Evolutionary conservation across 306 rosid species (phyloP).

Genomic region (Quercus suber): DNA sequence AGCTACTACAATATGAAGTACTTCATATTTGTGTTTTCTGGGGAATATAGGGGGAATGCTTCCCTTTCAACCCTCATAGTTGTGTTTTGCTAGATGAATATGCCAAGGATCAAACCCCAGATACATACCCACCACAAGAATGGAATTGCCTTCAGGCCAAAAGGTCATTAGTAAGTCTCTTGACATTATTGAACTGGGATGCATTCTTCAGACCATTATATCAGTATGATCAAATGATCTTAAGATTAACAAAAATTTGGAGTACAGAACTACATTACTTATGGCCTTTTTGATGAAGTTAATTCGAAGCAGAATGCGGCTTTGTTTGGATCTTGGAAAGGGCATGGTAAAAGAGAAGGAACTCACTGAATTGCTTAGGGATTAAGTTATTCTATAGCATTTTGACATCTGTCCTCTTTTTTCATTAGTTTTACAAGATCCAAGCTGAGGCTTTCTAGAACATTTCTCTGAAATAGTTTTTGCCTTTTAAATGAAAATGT

Average conservation of each 20-base stretch:
- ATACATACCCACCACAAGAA: too few relatives aligned
- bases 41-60: background rate
- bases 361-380: background rate
- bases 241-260: background rate
- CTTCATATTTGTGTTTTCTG: background rate
- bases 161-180: background rate
- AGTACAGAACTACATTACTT: background rate
- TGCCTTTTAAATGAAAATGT: background rate
- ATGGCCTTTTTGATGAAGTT: background rate
- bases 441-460: background rate
- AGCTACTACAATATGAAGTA: background rate
- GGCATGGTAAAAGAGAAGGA: background rate
- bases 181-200: background rate
- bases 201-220: background rate
- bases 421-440: background rate
- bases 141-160: too few relatives aligned
- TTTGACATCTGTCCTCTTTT: background rate
- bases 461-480: background rate
- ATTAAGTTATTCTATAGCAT: background rate
- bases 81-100: background rate
- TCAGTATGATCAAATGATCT: background rate
- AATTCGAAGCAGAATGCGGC: background rate
- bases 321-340: background rate
- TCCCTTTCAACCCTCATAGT: background rate
- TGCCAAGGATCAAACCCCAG: too few relatives aligned